Conservation (phyloP, 352 stramenopile genomes). For the Phytopythium montanum region DNA sequence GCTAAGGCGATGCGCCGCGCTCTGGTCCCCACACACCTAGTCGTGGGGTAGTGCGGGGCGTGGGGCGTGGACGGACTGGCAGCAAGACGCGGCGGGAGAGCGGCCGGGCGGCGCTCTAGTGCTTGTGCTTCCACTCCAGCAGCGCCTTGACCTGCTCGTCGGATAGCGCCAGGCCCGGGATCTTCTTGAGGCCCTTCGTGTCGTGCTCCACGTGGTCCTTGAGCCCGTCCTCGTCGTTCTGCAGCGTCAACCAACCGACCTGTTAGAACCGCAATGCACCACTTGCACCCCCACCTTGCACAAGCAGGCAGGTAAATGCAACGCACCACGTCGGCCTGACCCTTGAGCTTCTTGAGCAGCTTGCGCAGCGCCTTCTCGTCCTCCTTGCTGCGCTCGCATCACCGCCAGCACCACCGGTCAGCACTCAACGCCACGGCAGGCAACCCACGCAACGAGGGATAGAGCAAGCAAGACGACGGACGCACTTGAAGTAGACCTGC, state of each 20-base stretch:
- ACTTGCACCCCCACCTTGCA: neutral
- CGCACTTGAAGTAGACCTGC: conserved; percentile 84
- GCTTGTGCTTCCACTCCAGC: conserved; percentile 89
- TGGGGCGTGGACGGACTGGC: neutral
- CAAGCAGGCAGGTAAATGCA: too few species aligned
- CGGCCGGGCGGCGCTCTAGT: conserved; percentile 30
- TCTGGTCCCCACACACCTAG: neutral
- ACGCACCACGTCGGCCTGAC: conserved; percentile 58
- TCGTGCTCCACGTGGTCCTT: conserved; percentile 79
- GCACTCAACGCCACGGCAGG: neutral
- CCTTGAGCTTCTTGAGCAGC: conserved; percentile 87
- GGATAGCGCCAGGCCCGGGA: conserved; percentile 57
- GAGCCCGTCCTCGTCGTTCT: conserved; percentile 49
- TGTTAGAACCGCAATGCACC: neutral
- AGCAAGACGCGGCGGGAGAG: neutral
- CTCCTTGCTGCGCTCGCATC: conserved; percentile 53
- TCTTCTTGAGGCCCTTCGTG: conserved; percentile 64
- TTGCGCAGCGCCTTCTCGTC: conserved; percentile 85
- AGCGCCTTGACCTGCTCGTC: conserved; percentile 72
- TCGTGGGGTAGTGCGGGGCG: neutral
- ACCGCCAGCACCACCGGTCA: neutral
- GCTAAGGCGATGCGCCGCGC: neutral
- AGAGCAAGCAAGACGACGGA: neutral
- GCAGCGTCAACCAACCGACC: neutral
- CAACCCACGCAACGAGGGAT: neutral